Base-by-base conservation (phyloP, 1,284 basidiomycete genomes). In the Pyrrhoderma noxium region DNA sequence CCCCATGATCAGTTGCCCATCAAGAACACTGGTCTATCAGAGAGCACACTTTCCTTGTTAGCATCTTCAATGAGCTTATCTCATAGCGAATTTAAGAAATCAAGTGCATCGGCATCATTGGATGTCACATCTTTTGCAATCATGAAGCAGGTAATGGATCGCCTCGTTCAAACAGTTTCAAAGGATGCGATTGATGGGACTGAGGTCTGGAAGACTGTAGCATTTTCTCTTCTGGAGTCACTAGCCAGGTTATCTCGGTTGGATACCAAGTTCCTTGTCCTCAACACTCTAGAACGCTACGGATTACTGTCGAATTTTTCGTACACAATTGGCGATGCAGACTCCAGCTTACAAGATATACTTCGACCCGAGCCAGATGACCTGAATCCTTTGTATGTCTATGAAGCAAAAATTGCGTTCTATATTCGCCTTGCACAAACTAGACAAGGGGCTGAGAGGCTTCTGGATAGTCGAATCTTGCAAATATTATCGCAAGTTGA, bases 121-220 rank as follows among this genome's bases (percentile, higher is more conserved):
- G 80, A 86, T 53, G 61, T 66, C 8, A 79, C 81, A 1, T 85
- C 82, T 52, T 67, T 87, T 7, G 63, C 73, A 0, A 71, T 87
- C 49, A 67, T 90, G 62, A 86, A 82, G 62, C 67, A 69, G 21
- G 68, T 79, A 27, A 72, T 82, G 51, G 94, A 96, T 54, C 77
- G 86, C 2, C 70, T 99, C 18, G 74, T 94, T 0, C 69, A 82
- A 0, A 74, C 83, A n/a, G 73, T 97, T 23, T 84, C 89, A 35
- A 77, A 91, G 16, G 95, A 99, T 63, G 93, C 93, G 0, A 87
- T 94, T 53, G 93, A 97, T 60, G 93, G 93, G 8, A 82, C 87
- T 25, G 93, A 97, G 64, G 89, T 98, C 0, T 97, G 94, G 93
- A 91, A 93, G 70, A 95, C 94, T 16, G 83, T 94, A 23, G 87